Conservation (phyloP, 2,329 filamentous ascomycete species). For the Colletotrichum liaoningense region DNA sequence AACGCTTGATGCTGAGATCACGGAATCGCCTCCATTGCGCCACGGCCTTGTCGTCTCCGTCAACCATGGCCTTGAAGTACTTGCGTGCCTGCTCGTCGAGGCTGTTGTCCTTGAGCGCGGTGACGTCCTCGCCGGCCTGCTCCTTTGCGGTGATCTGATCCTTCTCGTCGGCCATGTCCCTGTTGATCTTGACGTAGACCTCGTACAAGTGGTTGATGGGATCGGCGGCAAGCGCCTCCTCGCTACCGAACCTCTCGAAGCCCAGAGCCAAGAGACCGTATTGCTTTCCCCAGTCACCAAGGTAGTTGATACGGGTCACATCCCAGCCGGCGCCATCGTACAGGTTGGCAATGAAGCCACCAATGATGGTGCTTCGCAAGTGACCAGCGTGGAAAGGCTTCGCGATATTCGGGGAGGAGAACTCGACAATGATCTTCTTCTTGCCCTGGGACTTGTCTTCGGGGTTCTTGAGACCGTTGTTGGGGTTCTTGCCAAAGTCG, state of each 20-base stretch:
- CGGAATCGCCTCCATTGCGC: conserved; percentile 74
- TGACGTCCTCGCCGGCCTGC: conserved; percentile 62
- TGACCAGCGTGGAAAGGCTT: conserved; percentile 87
- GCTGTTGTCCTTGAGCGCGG: conserved; percentile 62
- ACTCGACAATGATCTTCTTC: conserved; percentile 81
- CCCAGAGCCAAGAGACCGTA: conserved; percentile 79
- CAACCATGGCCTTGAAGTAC: conserved; percentile 79
- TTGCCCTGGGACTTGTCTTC: conserved; percentile 68
- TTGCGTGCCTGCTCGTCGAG: conserved; percentile 80
- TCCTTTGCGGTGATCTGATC: conserved; percentile 71
- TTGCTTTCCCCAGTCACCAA: conserved; percentile 86
- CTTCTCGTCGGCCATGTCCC: conserved; percentile 74
- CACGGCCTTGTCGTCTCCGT: conserved; percentile 70
- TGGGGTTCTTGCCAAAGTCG: conserved; percentile 73
- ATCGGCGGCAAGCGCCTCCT: conserved; percentile 76
- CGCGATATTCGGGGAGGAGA: conserved; percentile 87
- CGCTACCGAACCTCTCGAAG: conserved; percentile 79
- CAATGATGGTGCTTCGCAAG: conserved; percentile 82
- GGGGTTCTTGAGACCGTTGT: conserved; percentile 70
- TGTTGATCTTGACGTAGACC: conserved; percentile 84
- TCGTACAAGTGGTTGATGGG: conserved; percentile 87
- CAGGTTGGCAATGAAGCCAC: conserved; percentile 79
- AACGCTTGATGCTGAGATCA: conserved; percentile 74
- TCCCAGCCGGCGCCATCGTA: conserved; percentile 80
- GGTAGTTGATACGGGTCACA: conserved; percentile 79